These are phyloP conservation scores for Carex sylvatica DNA, from an alignment of 202 grass and related monocot species.

Conservation along the genomic window DNA sequence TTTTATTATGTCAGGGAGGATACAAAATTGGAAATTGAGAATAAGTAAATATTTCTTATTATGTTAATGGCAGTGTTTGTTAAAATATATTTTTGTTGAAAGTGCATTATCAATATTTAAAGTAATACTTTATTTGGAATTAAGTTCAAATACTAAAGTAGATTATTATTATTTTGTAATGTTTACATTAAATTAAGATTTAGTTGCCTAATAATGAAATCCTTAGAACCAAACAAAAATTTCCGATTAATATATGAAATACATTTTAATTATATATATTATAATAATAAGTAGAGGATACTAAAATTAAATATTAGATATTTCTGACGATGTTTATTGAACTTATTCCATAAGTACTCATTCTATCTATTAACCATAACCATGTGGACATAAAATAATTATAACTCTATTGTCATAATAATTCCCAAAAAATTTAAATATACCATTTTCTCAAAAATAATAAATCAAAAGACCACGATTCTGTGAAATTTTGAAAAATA, in stretches of 20 bases:
- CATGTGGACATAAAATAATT: background rate
- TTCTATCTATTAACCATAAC: background rate
- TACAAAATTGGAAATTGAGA: background rate
- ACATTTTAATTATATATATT: no score
- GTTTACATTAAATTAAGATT: background rate
- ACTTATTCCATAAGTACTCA: no score
- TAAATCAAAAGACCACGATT: no score
- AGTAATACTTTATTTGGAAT: no score
- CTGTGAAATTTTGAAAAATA: no score
- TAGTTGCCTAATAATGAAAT: background rate
- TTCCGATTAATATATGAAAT: no score
- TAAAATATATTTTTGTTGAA: no score
- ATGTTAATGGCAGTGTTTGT: background rate
- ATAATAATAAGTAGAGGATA: background rate
- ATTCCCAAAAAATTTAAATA: no score
- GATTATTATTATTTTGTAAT: background rate
- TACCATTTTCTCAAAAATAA: no score
- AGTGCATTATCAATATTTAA: no score
- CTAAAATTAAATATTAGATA: background rate
- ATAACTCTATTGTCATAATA: background rate
- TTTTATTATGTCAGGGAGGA: background rate
- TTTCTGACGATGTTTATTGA: background rate
- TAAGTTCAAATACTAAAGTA: no score
- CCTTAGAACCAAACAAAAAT: background rate
- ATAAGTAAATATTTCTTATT: background rate